Conservation (phyloP, 1,139 yeast genomes). For the Yamadazyma spencermartinsiae region DNA sequence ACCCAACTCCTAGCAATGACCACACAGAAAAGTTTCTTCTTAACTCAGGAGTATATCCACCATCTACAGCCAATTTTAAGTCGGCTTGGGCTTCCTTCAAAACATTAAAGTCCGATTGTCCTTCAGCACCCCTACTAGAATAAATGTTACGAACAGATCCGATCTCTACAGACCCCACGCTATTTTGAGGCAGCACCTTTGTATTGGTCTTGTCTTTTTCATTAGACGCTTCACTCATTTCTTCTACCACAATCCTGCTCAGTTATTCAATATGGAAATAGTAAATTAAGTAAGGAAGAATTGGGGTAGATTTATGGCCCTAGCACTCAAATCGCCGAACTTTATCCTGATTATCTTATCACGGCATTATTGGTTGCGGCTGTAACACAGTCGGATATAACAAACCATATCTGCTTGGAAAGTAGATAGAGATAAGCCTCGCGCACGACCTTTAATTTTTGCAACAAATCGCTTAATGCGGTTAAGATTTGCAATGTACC, state of each 20-base stretch:
- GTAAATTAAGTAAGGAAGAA: too few relatives aligned
- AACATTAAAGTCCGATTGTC: slow-evolving; percentile 8
- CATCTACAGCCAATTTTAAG: slow-evolving; percentile 31
- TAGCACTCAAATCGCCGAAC: too few relatives aligned
- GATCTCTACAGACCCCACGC: not conserved
- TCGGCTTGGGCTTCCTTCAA: slow-evolving; percentile 34
- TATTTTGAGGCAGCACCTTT: slow-evolving; percentile 1
- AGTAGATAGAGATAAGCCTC: not conserved
- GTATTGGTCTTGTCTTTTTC: not conserved
- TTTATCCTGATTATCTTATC: too few relatives aligned
- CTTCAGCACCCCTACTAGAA: slow-evolving; percentile 6
- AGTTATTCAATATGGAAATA: not conserved
- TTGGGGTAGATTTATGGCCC: too few relatives aligned
- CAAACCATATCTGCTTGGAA: not conserved
- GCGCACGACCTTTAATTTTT: not conserved
- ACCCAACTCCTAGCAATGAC: slow-evolving; percentile 62
- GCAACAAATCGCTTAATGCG: slow-evolving; percentile 1
- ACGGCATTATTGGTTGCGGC: too few relatives aligned
- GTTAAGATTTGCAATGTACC: slow-evolving; percentile 1
- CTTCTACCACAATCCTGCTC: too few relatives aligned
- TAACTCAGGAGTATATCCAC: slow-evolving; percentile 41
- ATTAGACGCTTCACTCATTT: not conserved
- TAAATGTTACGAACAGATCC: slow-evolving; percentile 2
- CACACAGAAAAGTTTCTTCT: slow-evolving; percentile 51
- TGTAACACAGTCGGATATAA: not conserved